Base-by-base conservation (phyloP, 106 monocot species). In the Alisma plantagoaquatica region DNA sequence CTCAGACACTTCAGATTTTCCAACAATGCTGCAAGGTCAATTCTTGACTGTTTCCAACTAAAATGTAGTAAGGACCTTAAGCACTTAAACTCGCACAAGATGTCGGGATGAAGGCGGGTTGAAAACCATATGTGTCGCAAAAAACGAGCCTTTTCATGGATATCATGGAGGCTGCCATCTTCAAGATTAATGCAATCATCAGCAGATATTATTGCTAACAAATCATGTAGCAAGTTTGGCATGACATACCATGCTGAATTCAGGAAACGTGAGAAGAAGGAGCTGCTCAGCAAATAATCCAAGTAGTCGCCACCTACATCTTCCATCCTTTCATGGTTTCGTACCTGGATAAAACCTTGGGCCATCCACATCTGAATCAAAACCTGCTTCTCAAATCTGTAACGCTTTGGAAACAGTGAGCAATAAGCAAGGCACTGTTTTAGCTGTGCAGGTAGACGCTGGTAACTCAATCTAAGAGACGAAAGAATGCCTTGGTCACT, bases 351-450 rank as follows among this genome's bases (percentile, higher is more conserved):
- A 47, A 56, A 79, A n/a, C 70, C 65, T 16, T 50, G 65, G 0
- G 74, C 79, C 51, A 79, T 74, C 79, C 70, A 79, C 11, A 70
- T 51, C n/a, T 62, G 60, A 2, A 74, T 54, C 51, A 81, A 25
- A 6, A 1, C 55, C 8, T 31, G 17, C 16, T 57, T 61, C 2
- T 56, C 44, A 29, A 73, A 73, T 16, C 44, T 31, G 29, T 65
- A 61, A 68, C 65, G 67, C 32, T 74, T 79, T 10, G 33, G 69
- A 51, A 73, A 79, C 17, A 73, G n/a, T 0, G 73, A 69, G 45
- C 74, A 80, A 42, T 69, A 74, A 11, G 70, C 70, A 57, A 80
- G 75, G 32, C 79, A 80, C 32, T 47, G 74, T 50, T 67, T 80
- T 2, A 79, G 65, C 23, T 70, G 70, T 7, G 51, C 18, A 20